Conservation (phyloP, 345 rosid species). For the Punica granatum region DNA sequence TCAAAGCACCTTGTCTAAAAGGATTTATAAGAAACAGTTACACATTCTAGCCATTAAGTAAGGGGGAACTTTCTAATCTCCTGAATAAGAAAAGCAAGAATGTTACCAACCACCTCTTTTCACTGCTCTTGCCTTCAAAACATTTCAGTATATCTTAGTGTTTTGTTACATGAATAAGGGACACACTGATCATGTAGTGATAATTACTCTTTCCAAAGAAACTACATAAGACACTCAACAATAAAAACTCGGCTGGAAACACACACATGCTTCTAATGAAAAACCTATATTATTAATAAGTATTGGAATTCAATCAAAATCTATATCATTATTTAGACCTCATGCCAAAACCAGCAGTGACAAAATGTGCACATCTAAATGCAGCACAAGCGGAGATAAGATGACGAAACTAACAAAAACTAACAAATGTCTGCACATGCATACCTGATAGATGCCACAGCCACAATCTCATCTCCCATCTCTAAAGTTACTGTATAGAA, state of each 20-base stretch:
- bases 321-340: not conserved
- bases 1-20: not conserved
- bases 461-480: conserved; percentile 74
- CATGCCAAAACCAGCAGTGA: not conserved
- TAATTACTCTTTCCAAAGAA: too few relatives aligned
- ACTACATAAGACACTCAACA: too few relatives aligned
- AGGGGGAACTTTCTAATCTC: not conserved
- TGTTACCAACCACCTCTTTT: not conserved
- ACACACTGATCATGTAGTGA: not conserved
- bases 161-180: not conserved
- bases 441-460: conserved; percentile 89
- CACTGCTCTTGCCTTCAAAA: not conserved
- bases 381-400: not conserved
- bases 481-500: conserved; percentile 77
- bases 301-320: not conserved
- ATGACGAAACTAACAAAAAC: not conserved
- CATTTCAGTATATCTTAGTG: too few relatives aligned
- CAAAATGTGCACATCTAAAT: not conserved
- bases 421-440: not conserved
- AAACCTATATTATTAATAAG: too few relatives aligned
- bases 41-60: too few relatives aligned
- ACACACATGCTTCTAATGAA: too few relatives aligned
- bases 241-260: too few relatives aligned
- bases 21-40: not conserved
- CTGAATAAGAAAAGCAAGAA: too few relatives aligned